Evolutionary conservation across 1,139 yeast species (phyloP).

Genomic region (Debaryomyces udenii): DNA sequence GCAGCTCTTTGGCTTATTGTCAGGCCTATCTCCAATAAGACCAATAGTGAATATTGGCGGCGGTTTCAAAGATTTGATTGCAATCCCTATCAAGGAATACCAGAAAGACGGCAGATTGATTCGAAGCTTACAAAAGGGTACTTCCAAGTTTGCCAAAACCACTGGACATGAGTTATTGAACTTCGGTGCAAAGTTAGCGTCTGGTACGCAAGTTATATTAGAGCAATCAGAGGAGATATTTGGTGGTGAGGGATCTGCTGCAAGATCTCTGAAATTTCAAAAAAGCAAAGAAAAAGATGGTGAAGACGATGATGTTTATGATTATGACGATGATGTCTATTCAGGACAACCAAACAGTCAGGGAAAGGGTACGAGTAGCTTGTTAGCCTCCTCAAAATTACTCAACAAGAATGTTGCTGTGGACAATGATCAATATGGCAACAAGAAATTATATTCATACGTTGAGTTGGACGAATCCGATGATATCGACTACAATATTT

Average conservation of each 20-base stretch:
- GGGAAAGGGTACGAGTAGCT: constrained; percentile 5
- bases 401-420: constrained; percentile 7
- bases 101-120: constrained; percentile 70
- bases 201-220: constrained; percentile 82
- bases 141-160: constrained; percentile 72
- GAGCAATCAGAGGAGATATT: constrained; percentile 79
- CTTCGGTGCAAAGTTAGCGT: constrained; percentile 82
- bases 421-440: constrained; percentile 22
- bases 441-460: constrained; percentile 32
- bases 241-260: constrained; percentile 66
- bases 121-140: constrained; percentile 76
- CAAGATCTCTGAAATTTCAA: constrained; percentile 26
- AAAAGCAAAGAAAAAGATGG: constrained; percentile 4
- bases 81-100: constrained; percentile 75
- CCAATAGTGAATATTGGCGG: constrained; percentile 78
- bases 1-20: constrained; percentile 76
- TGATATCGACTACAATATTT: constrained; percentile 19
- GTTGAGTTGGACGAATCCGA: constrained; percentile 31
- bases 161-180: constrained; percentile 82
- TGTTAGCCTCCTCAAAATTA: constrained; percentile 5
- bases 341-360: too few species aligned
- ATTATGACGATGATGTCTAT: not conserved
- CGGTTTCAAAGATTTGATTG: constrained; percentile 73
- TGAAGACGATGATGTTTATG: constrained; percentile 8
- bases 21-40: constrained; percentile 83